Evolutionary conservation across 1,284 basidiomycete species (phyloP), one percentile per base, ranked within the genome.

Genomic region (Apiotrichum gamsii): DNA sequence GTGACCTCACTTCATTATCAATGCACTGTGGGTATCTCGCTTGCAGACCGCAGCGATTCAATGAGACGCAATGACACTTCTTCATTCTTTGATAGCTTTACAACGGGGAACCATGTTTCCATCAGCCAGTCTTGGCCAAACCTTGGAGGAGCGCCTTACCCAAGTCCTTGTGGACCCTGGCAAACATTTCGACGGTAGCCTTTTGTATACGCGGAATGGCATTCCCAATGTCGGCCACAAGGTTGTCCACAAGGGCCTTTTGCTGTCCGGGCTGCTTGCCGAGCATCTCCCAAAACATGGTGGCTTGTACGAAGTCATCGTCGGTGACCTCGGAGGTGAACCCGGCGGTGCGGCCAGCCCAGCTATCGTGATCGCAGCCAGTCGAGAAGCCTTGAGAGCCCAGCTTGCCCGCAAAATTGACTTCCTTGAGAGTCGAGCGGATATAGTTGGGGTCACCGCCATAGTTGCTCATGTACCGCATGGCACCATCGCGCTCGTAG

Each of bases 331-430:
- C 49, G 20, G 49, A 42, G 3, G 20, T 15, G 44, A 46, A 51
- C 11, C 14, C 49, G 1, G 49, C 49, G 16, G 42, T 19, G 11
- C 18, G 23, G 35, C 49, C 49, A 3, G 37, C 18, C 11, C 35
- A 24, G 8, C 28, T 28, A 18, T 33, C 21, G 31, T 51, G 28
- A 29, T 32, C 31, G 25, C 45, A 43, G 35, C 49, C 49, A 3
- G 31, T 43, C 16, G 39, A 38, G 41, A 46, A 51, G 18, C 49
- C 49, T 25, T 28, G 74, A 52, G 89, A 81, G 19, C 76, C 76
- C 8, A 87, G 84, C 59, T 79, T 78, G 24, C 88, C 89, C 64
- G 87, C 85, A 75, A 94, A 94, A 66, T 80, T 90, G 49, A 93
- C 82, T 19, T 93, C 78, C 72, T 82, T 84, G 38, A 85, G 39